Base-by-base conservation (phyloP, 2,329 filamentous ascomycete species). In the Amauroascus verrucosus region DNA sequence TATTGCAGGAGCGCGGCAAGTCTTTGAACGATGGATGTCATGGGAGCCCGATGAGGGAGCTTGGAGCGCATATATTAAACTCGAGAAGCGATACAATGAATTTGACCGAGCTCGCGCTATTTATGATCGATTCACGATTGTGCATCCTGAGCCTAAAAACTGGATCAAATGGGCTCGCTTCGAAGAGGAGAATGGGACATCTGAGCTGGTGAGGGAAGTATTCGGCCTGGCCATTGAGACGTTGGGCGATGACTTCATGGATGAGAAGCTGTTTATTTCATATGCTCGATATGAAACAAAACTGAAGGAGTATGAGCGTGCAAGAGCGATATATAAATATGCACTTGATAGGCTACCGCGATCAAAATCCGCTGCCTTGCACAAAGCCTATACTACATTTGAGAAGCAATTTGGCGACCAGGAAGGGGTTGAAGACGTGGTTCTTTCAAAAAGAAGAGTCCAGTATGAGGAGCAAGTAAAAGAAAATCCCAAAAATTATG, bases 121-220 rank as follows among this genome's bases (percentile, higher is more conserved):
- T 60, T 97, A 94, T 67, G 81, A 88, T 65, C 79, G 87, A 26
- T 96, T 96, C 64, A 95, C 89, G 1, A 79, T 90, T 56, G 87
- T 97, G 7, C 93, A 97, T 61, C 90, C 93, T 0, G 91, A 97
- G 64, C 87, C 93, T 20, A 82, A 86, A 63, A 97, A 96, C 65
- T 98, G 91, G 90, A 94, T 98, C 72, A 96, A 96, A 67, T 98
- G 93, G 93, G 85, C 91, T 56, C 86, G 87, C 57, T 98, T 97
- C 61, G 93, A 98, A 69, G 91, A 97, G 67, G 93, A 98, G 65
- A 88, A 84, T 61, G 93, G 93, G 7, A 95, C 89, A 1, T 91
- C 85, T 64, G 91, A 96, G 63, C 70, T 91, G 59, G 93, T 98
- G 6, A 80, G 93, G 20, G 89, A 97, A 58, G 91, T 97, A 0